These are phyloP conservation scores for Eimeria tenella DNA, from an alignment of 169 alveolate genomes.

Conservation along the genomic window DNA sequence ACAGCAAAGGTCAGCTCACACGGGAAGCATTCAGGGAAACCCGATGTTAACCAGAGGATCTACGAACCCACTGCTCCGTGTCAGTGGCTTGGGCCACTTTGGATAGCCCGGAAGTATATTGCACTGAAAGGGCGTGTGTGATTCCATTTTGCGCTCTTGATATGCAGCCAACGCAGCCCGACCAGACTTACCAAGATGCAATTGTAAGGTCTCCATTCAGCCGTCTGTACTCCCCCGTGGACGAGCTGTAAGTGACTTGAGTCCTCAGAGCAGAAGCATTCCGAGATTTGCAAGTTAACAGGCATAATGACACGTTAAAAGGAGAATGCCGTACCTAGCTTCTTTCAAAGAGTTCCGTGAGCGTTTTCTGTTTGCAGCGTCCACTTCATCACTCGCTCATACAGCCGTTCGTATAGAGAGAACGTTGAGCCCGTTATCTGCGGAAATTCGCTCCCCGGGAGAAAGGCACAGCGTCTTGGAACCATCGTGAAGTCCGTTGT, in stretches of 20 bases:
- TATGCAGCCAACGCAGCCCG: constrained; percentile 43
- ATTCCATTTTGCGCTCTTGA: not conserved
- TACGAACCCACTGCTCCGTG: too few species aligned
- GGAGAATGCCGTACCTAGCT: not conserved
- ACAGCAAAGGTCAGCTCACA: constrained; percentile 14
- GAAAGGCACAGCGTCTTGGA: constrained; percentile 65
- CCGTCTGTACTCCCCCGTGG: constrained; percentile 63
- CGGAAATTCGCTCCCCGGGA: constrained; percentile 36
- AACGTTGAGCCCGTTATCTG: constrained; percentile 56
- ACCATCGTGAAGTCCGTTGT: constrained; percentile 51
- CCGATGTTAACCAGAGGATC: not conserved
- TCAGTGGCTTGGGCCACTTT: too few species aligned
- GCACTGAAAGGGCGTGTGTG: not conserved
- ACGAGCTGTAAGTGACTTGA: constrained; percentile 45
- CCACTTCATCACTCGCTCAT: constrained; percentile 49
- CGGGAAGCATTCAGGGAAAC: not conserved
- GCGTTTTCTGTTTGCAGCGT: constrained; percentile 36
- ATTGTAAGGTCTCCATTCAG: constrained; percentile 69
- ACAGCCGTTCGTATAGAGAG: constrained; percentile 45
- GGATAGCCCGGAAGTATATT: not conserved
- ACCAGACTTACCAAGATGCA: constrained; percentile 26
- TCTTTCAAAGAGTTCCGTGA: not conserved
- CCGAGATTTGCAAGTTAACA: not conserved
- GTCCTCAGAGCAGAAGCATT: not conserved
- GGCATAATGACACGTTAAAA: not conserved